Base-by-base conservation (phyloP, 2,329 filamentous ascomycete species). In the Penicillium corylophilum region DNA sequence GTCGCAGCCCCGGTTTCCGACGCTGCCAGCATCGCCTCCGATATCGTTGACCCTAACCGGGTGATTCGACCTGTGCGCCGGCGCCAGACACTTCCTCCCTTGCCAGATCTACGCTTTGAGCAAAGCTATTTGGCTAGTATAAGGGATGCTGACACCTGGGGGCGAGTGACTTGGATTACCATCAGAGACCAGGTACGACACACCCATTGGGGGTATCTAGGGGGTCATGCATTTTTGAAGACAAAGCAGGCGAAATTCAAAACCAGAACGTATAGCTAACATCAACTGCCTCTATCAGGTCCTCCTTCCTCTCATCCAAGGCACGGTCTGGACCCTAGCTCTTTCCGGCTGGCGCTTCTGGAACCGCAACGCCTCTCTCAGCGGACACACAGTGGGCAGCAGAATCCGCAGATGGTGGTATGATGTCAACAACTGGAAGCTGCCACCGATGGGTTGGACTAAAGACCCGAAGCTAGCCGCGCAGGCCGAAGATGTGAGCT, bases 61-160 rank as follows among this genome's bases (percentile, higher is more conserved):
- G 67, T 68, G 28, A 62, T 75, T 45, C 68, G 65, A 28, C 69
- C 71, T 3, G 51, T 68, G 4, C 60, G 68, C 12, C 70, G 74
- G 15, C 69, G 71, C 13, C 64, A 70, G 28, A 69, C 67, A n/a
- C 82, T 96, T 66, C 91, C 92, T 42, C 84, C 84, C 3, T 70
- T 88, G 42, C 85, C 85, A 4, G 94, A 99, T 75, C 78, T 99
- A 60, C 84, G 94, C 39, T 97, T 97, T 74, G 94, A 99, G 76
- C 94, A 99, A 81, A 96, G 92, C 79, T 99, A 99, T 72, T 82
- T 99, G 49, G 87, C 89, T 64, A 95, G 91, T 74, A 88, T 99
- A 62, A 83, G 87, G 59, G 80, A 84, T 50, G 90, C 91, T 31
- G 83, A 94, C 60, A 85, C 84, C 22, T 92, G 86, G 85, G 86